A percentile compares a stretch with the other conserved stretches of the same genome.
phyloP scores from a whole-genome alignment of 129 eudicot genomes.

The Flaveria bidentis region DNA sequence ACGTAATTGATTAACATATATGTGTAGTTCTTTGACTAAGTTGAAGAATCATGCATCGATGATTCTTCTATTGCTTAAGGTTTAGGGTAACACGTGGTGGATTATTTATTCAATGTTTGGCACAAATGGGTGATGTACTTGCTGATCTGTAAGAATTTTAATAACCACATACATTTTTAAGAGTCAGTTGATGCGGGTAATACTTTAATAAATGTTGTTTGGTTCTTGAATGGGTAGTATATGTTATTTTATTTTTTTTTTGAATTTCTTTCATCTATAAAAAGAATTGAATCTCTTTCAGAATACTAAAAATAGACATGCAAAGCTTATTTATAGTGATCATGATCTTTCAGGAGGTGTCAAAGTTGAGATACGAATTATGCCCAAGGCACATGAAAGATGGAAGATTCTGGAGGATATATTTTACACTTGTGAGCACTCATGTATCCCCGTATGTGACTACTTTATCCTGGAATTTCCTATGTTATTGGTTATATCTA shows the following conservation, averaged over 20 bases:
- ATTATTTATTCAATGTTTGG: neutral
- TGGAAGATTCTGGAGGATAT: slow-evolving; percentile 66
- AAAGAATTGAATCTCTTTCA: neutral
- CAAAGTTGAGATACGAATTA: slow-evolving; percentile 59
- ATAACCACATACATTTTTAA: neutral
- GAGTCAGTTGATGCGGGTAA: neutral
- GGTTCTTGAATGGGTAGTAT: neutral
- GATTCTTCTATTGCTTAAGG: neutral
- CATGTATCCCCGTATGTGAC: slow-evolving; percentile 61
- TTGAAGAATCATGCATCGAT: neutral
- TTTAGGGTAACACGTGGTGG: neutral
- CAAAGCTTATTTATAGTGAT: slow-evolving; percentile 7
- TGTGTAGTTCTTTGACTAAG: neutral
- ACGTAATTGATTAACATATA: neutral
- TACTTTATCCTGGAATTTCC: slow-evolving; percentile 12
- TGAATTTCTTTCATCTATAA: neutral
- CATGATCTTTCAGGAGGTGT: slow-evolving; percentile 54
- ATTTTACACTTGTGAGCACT: slow-evolving; percentile 68
- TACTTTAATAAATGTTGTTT: neutral
- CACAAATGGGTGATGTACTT: slow-evolving; percentile 7
- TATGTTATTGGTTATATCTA: neutral
- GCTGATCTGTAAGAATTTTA: neutral
- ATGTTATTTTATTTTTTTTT: neutral
- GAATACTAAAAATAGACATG: neutral
- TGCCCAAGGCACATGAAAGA: slow-evolving; percentile 72